Base-by-base conservation (phyloP, 2,329 filamentous ascomycete species). In the Trematosphaeria pertusa region DNA sequence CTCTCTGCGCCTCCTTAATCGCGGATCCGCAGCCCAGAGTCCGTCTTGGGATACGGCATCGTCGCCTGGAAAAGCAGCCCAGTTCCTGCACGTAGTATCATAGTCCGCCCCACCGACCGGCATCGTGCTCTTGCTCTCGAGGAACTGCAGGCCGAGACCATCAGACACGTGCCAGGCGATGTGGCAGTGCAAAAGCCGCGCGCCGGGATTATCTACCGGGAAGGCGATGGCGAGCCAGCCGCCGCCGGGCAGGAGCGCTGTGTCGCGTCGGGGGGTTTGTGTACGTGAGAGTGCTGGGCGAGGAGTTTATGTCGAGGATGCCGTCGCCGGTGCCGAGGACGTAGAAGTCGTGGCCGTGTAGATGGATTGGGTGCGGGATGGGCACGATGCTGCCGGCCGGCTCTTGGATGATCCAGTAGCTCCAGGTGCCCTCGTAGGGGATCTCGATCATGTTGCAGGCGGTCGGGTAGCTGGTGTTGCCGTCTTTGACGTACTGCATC, bases 101-200 rank as follows among this genome's bases (percentile, higher is more conserved):
- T 37, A 46, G 4, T 24, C 40, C 4, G 5, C 14, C 17, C 44
- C 46, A n/a, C 41, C 47, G 21, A 39, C 9, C 17, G 40, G 40
- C 19, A 37, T 18, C 31, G 30, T 28, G 15, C 61, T 58, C 44
- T 75, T 71, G 19, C 61, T 52, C 58, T 78, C 81, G 1, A 82
- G 52, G 57, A 82, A 81, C 56, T 82, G 77, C 12, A 81, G 69
- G 2, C 73, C 75, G 15, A 86, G 71, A 21, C 83, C 84, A 72
- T 82, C 81, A 61, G 77, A 76, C 15, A 85, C 52, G 59, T 87
- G 84, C 82, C 61, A 68, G 3, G 60, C 64, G 30, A 67, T 67
- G 35, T 69, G 64, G 48, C 64, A 67, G 42, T 66, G 62, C 56
- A 67, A 64, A 11, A 56, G 46, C 69, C 68, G 72, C 2, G 64